These are phyloP conservation scores for Cryptococcus depauperatus DNA, from an alignment of 1,284 basidiomycete species.

Conservation along the genomic window DNA sequence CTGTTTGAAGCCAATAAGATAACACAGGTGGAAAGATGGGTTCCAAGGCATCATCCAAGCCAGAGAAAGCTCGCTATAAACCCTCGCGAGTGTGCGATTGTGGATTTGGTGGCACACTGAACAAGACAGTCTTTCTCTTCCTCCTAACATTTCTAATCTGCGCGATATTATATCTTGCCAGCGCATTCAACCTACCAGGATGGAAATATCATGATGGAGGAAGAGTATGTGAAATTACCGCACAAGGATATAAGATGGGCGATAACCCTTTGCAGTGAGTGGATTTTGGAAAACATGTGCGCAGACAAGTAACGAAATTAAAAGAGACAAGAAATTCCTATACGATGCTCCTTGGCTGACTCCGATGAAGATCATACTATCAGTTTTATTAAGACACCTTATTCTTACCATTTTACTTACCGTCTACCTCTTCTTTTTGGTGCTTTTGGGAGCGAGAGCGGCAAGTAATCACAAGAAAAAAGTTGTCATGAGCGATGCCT, in stretches of 20 bases:
- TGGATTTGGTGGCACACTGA: conserved; percentile 3
- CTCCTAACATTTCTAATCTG: conserved; percentile 5
- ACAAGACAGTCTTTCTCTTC: conserved; percentile 8
- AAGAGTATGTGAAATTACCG: background rate
- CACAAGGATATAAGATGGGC: background rate
- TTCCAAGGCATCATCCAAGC: no score
- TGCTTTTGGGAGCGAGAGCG: background rate
- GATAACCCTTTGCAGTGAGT: conserved; percentile 12
- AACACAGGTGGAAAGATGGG: no score
- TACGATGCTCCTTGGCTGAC: conserved; percentile 16
- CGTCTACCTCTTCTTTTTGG: conserved; percentile 9
- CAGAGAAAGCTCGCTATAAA: no score
- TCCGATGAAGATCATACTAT: conserved; percentile 12
- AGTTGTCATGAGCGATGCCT: background rate
- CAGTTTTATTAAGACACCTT: conserved; percentile 21
- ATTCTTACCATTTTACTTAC: conserved; percentile 17
- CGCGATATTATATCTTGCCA: conserved; percentile 9
- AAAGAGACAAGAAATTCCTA: conserved; percentile 5
- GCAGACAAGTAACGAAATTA: no score
- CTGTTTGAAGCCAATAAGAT: no score
- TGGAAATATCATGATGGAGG: conserved; percentile 5
- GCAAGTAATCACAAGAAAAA: background rate
- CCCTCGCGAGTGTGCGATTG: no score
- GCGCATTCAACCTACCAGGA: conserved; percentile 1
- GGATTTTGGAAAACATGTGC: background rate